phyloP scores from a whole-genome alignment of 495 filamentous ascomycete genomes.

The Aspergillus cavernicola region DNA sequence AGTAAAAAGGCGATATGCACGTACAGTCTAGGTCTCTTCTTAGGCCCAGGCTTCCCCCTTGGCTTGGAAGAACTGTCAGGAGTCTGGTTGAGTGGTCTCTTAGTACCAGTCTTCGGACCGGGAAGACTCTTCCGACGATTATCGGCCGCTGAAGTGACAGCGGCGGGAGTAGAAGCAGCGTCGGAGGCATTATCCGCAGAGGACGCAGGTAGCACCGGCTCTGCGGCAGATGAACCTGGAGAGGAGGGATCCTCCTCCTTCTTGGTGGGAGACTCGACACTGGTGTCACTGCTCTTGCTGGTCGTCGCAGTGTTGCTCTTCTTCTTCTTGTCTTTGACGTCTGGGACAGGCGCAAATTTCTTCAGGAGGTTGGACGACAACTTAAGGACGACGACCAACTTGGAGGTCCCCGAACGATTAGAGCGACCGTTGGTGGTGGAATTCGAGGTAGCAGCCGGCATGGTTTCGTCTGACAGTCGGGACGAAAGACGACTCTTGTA shows the following conservation, averaged over 20 bases:
- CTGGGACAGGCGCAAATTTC: conserved; percentile 36
- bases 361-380: conserved; percentile 45
- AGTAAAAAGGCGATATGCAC: conserved; percentile 20
- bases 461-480: conserved; percentile 18
- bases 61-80: conserved; percentile 58
- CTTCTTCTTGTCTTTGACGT: conserved; percentile 24
- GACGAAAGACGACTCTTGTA: not conserved
- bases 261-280: conserved; percentile 38
- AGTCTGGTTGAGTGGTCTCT: conserved; percentile 56
- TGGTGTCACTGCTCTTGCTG: conserved; percentile 33
- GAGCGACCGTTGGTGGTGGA: conserved; percentile 30
- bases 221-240: conserved; percentile 46
- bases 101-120: conserved; percentile 54
- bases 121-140: conserved; percentile 53
- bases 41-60: conserved; percentile 84
- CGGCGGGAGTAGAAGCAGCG: conserved; percentile 48
- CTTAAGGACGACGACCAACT: conserved; percentile 52
- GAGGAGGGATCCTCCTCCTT: conserved; percentile 41
- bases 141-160: conserved; percentile 53
- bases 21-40: conserved; percentile 93
- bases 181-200: conserved; percentile 52
- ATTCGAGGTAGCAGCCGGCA: conserved; percentile 28
- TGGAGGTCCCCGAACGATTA: conserved; percentile 31
- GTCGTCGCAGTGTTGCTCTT: conserved; percentile 20
- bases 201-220: conserved; percentile 49